These are phyloP conservation scores for Gloeostereum incarnatum DNA, from an alignment of 768 basidiomycete genomes.

Conservation along the genomic window DNA sequence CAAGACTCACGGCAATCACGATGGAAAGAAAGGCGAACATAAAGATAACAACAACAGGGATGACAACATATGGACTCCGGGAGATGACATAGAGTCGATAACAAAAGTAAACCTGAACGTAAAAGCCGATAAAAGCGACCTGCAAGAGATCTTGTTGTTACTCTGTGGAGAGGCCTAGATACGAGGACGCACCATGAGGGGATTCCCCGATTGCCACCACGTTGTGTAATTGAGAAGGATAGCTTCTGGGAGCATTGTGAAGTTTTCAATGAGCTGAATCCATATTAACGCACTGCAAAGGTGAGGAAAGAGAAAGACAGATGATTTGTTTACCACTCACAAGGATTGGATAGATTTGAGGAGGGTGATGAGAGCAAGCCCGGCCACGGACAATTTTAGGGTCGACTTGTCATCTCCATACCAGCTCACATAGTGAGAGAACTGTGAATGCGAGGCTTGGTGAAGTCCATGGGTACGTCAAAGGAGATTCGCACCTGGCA, in stretches of 20 bases:
- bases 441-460: constrained; percentile 9
- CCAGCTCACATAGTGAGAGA: constrained; percentile 16
- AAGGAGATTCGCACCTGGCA: constrained; percentile 16
- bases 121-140: constrained; percentile 21
- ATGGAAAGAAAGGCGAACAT: constrained; percentile 17
- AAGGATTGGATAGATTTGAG: constrained; percentile 22
- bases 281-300: constrained; percentile 18
- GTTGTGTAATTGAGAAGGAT: constrained; percentile 18
- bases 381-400: constrained; percentile 13
- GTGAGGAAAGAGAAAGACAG: background rate
- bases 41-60: constrained; percentile 13
- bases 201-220: constrained; percentile 23
- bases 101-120: constrained; percentile 23
- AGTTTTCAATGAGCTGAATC: constrained; percentile 18
- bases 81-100: constrained; percentile 21
- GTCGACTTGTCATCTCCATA: constrained; percentile 14
- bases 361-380: constrained; percentile 16
- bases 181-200: constrained; percentile 16
- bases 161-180: background rate
- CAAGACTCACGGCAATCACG: background rate
- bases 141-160: constrained; percentile 3
- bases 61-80: constrained; percentile 13
- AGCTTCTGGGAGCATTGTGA: constrained; percentile 18
- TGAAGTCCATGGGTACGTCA: background rate
- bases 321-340: constrained; percentile 11